These are phyloP conservation scores for Aspergillus pseudoglaucus DNA, from an alignment of 2,329 filamentous ascomycete genomes.

Conservation along the genomic window DNA sequence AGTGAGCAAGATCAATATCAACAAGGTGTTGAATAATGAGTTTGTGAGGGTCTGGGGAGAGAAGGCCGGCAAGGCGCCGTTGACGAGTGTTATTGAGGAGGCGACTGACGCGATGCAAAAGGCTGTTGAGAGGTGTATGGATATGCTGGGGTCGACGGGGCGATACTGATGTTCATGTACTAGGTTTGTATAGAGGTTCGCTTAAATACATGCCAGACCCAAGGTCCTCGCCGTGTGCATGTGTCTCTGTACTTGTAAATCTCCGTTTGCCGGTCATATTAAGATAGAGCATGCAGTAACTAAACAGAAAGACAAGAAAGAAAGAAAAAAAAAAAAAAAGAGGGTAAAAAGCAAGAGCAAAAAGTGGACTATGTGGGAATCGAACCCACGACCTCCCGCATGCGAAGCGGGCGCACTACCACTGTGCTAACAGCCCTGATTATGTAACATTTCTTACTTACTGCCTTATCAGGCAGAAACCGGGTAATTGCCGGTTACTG, in stretches of 20 bases:
- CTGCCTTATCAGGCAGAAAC: too few species aligned
- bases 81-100: slow-evolving; percentile 51
- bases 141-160: slow-evolving; percentile 39
- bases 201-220: too few species aligned
- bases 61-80: slow-evolving; percentile 45
- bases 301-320: too few species aligned
- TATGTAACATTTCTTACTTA: not conserved
- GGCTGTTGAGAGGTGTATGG: slow-evolving; percentile 52
- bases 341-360: not conserved
- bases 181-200: not conserved
- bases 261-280: too few species aligned
- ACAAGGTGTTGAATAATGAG: slow-evolving; percentile 51
- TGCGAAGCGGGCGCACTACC: slow-evolving; percentile 22
- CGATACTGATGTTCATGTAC: slow-evolving; percentile 18
- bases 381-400: slow-evolving; percentile 19
- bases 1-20: slow-evolving; percentile 54
- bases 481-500: too few species aligned
- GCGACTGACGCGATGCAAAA: slow-evolving; percentile 50
- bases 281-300: too few species aligned
- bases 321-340: too few species aligned
- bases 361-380: slow-evolving; percentile 14
- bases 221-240: too few species aligned
- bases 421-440: slow-evolving; percentile 18
- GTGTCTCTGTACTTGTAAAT: too few species aligned
- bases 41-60: slow-evolving; percentile 43